phyloP scores from a whole-genome alignment of 129 eudicot genomes.

The Apium graveolens region DNA sequence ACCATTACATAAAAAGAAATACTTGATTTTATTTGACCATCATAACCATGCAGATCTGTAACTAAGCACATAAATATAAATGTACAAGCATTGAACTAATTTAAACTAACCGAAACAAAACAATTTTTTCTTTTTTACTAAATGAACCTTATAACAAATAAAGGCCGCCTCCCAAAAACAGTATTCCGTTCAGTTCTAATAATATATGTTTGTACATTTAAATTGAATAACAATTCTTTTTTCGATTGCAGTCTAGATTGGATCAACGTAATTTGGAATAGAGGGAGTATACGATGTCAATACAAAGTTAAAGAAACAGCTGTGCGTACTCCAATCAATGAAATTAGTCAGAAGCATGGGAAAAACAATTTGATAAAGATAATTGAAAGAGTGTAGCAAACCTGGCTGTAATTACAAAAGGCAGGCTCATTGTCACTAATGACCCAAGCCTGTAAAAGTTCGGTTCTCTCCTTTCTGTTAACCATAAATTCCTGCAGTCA shows the following conservation, averaged over 20 bases:
- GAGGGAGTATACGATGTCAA: neutral
- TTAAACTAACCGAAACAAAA: too few relatives aligned
- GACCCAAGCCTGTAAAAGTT: slow-evolving; percentile 11
- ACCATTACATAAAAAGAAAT: too few relatives aligned
- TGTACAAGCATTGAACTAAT: too few relatives aligned
- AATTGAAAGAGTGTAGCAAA: neutral
- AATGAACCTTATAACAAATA: too few relatives aligned
- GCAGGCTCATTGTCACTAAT: neutral
- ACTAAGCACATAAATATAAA: too few relatives aligned
- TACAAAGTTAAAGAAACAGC: neutral
- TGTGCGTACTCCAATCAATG: neutral
- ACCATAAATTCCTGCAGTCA: slow-evolving; percentile 4
- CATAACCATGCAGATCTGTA: too few relatives aligned
- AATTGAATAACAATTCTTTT: too few relatives aligned
- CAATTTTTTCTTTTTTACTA: too few relatives aligned
- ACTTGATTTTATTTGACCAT: too few relatives aligned
- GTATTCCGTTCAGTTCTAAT: too few relatives aligned
- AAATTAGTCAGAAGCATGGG: neutral
- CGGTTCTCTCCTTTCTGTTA: slow-evolving; percentile 9
- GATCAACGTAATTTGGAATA: neutral
- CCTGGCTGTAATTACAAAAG: slow-evolving; percentile 10
- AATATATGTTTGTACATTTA: too few relatives aligned
- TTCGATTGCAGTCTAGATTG: neutral
- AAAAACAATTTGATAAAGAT: neutral
- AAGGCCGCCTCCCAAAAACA: too few relatives aligned